Base-by-base conservation (phyloP, 192 early-diverging fungal species). In the Dissophora ornata region DNA sequence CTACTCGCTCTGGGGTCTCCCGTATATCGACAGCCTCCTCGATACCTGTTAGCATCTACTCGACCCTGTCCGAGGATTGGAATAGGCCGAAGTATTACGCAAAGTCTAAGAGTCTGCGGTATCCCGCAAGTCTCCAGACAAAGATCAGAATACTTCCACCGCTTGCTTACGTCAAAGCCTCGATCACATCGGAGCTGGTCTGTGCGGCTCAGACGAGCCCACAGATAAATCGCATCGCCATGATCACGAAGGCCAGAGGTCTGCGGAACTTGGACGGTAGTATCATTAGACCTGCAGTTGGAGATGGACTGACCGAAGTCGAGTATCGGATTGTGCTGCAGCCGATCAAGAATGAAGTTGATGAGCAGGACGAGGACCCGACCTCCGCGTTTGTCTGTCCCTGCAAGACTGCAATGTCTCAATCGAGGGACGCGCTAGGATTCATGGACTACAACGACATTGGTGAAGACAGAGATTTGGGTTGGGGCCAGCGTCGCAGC, bases 31-130 rank as follows among this genome's bases (percentile, higher is more conserved):
- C 40, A 0, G 24, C 21, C 8, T 69, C 67, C 0, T 59, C 57
- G 16, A 19, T 54, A 22, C 45, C 57, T n/a, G 50, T 53, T 40
- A 69, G 67, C 10, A 45, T 69, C 50, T 69, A 69, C 41, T 60
- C 67, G 18, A 42, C 34, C 12, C 51, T 70, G 21, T 70, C 68
- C 4, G 68, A 60, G 32, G 49, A 53, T 12, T 70, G 68, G 68
- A 51, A 62, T n/a, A 57, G 68, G 1, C 68, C 68, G 0, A 18
- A 34, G 5, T 70, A 54, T 30, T 70, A 38, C 22, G 44, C 50
- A 13, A 52, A 38, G 19, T 54, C 68, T n/a, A 70, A 46, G 58
- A 70, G 68, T 25, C 44, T 13, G 3, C 49, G 58, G 42, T 70
- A 38, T 25, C 68, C 68, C 0, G 33, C 7, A 11, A 55, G 51